Evolutionary conservation across 352 stramenopile genomes (phyloP).

Genomic region (Lagenidium sp.): DNA sequence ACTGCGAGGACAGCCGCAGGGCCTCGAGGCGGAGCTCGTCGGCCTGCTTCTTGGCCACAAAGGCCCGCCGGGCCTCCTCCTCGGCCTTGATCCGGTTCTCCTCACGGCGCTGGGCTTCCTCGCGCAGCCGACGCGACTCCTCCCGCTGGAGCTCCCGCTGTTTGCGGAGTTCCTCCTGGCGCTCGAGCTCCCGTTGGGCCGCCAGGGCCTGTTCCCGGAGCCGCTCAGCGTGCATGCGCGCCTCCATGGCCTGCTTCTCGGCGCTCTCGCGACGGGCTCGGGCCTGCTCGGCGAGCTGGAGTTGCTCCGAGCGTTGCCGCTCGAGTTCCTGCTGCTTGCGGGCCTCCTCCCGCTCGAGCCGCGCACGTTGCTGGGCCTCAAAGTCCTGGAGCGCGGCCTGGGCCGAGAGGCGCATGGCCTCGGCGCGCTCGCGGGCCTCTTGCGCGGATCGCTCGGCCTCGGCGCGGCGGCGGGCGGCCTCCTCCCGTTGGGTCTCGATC

Average conservation of each 20-base stretch:
- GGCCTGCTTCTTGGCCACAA: slow-evolving; percentile 54
- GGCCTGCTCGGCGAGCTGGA: slow-evolving; percentile 42
- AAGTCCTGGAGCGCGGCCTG: slow-evolving; percentile 52
- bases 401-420: slow-evolving; percentile 50
- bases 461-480: slow-evolving; percentile 31
- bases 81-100: slow-evolving; percentile 50
- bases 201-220: slow-evolving; percentile 40
- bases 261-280: slow-evolving; percentile 40
- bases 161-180: slow-evolving; percentile 37
- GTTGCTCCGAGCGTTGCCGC: slow-evolving; percentile 44
- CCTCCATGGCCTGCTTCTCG: slow-evolving; percentile 43
- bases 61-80: slow-evolving; percentile 43
- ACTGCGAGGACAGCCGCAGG: slow-evolving; percentile 25
- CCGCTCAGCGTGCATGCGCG: slow-evolving; percentile 39
- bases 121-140: slow-evolving; percentile 36
- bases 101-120: slow-evolving; percentile 50
- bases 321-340: slow-evolving; percentile 54
- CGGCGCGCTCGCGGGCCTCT: slow-evolving; percentile 54
- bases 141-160: slow-evolving; percentile 35
- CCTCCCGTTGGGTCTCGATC: slow-evolving; percentile 42
- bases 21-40: slow-evolving; percentile 52
- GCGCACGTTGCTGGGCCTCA: slow-evolving; percentile 49
- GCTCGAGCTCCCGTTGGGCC: slow-evolving; percentile 47
- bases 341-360: slow-evolving; percentile 47
- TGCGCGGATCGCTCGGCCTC: slow-evolving; percentile 49